Evolutionary conservation across 495 filamentous ascomycete species (phyloP).

Genomic region (Penicillium chermesinum): DNA sequence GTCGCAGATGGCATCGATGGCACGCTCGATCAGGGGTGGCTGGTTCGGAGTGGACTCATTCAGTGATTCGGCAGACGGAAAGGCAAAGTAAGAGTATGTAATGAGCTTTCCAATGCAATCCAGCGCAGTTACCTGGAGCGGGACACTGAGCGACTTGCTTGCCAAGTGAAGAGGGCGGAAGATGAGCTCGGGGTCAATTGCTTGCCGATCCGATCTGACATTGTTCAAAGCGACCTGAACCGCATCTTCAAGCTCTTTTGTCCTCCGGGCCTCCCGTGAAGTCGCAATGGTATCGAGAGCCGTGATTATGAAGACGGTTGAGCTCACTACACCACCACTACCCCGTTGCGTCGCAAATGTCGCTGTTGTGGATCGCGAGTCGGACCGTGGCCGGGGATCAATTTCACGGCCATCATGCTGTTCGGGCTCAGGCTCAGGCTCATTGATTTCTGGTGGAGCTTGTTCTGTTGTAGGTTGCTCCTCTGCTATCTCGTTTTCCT

Average conservation of each 20-base stretch:
- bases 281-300: slow-evolving; percentile 85
- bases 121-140: slow-evolving; percentile 80
- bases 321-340: slow-evolving; percentile 66
- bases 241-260: slow-evolving; percentile 72
- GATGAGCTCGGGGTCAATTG: slow-evolving; percentile 76
- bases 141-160: slow-evolving; percentile 75
- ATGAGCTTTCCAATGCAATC: slow-evolving; percentile 99
- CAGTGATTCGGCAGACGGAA: slow-evolving; percentile 52
- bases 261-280: slow-evolving; percentile 79
- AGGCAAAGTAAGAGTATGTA: slow-evolving; percentile 94
- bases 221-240: slow-evolving; percentile 75
- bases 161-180: slow-evolving; percentile 88
- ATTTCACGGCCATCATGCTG: slow-evolving; percentile 27
- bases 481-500: slow-evolving; percentile 6
- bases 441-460: slow-evolving; percentile 20
- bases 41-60: slow-evolving; percentile 43
- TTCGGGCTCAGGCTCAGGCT: slow-evolving; percentile 21
- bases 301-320: slow-evolving; percentile 88
- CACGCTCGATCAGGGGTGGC: slow-evolving; percentile 83
- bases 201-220: slow-evolving; percentile 70
- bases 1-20: slow-evolving; percentile 98
- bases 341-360: slow-evolving; percentile 49
- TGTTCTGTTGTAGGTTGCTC: slow-evolving; percentile 8
- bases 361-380: slow-evolving; percentile 54
- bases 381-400: slow-evolving; percentile 45